These are phyloP conservation scores for Botrytis fragariae DNA, from an alignment of 2,329 filamentous ascomycete genomes.

Conservation along the genomic window DNA sequence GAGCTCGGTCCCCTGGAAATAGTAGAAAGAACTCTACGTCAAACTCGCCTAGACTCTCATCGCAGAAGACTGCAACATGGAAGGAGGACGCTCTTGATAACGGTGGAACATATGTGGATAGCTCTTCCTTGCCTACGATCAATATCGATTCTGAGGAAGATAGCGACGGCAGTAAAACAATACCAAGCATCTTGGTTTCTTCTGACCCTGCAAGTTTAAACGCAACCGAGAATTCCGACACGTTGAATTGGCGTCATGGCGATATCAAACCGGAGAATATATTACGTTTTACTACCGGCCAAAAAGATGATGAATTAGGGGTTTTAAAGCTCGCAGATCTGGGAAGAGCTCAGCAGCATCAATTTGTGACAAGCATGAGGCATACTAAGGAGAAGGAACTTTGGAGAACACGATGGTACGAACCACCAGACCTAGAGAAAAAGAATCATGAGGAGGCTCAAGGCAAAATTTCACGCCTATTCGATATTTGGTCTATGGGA, in stretches of 20 bases:
- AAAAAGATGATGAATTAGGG: background rate
- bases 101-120: background rate
- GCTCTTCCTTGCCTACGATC: background rate
- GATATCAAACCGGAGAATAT: conserved; percentile 1
- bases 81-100: background rate
- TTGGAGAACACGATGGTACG: conserved; percentile 8
- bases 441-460: background rate
- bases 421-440: background rate
- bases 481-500: conserved; percentile 7
- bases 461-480: conserved; percentile 2
- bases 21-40: background rate
- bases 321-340: conserved; percentile 6
- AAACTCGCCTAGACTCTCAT: background rate
- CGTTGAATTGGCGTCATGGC: background rate
- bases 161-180: too few relatives aligned
- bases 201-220: background rate
- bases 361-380: background rate
- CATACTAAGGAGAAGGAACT: background rate
- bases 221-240: background rate
- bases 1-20: background rate
- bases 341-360: conserved; percentile 10
- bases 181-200: background rate
- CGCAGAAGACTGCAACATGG: background rate
- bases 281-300: background rate
- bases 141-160: background rate